Conservation (phyloP, 768 basidiomycete species). For the Roridomyces roridus region DNA sequence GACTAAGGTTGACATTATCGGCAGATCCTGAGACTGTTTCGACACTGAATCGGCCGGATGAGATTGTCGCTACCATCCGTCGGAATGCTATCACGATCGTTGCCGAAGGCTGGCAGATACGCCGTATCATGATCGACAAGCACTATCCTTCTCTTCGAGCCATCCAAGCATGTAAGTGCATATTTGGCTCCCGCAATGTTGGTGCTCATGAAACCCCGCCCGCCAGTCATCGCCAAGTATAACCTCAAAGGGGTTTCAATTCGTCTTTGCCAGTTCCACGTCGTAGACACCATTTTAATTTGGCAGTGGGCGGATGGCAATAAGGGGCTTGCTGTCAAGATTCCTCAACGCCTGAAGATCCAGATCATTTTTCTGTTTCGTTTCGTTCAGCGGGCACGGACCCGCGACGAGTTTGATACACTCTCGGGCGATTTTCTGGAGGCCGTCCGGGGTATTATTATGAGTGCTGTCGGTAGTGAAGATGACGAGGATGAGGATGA, state of each 20-base stretch:
- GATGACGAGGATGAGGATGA: background rate
- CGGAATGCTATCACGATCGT: background rate
- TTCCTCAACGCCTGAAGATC: background rate
- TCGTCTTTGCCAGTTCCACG: constrained; percentile 13
- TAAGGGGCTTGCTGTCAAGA: background rate
- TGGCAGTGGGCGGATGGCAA: background rate
- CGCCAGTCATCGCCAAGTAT: no score
- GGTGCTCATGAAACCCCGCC: no score
- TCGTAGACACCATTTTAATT: background rate
- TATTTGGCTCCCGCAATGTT: no score
- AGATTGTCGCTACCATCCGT: background rate
- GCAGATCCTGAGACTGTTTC: background rate
- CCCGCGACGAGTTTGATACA: background rate
- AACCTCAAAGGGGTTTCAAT: no score
- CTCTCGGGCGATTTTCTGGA: no score
- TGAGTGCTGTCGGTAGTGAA: no score
- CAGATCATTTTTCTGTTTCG: constrained; percentile 5
- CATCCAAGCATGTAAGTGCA: background rate
- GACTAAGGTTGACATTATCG: background rate
- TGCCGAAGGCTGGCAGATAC: background rate
- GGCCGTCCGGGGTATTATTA: no score
- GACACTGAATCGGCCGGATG: background rate
- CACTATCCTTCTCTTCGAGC: background rate
- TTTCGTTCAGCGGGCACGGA: constrained; percentile 5
- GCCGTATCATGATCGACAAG: background rate